Percentiles rank a stretch among this genome's conserved stretches.
phyloP scores from a whole-genome alignment of 495 filamentous ascomycete genomes.

The Ascobolus immersus region DNA sequence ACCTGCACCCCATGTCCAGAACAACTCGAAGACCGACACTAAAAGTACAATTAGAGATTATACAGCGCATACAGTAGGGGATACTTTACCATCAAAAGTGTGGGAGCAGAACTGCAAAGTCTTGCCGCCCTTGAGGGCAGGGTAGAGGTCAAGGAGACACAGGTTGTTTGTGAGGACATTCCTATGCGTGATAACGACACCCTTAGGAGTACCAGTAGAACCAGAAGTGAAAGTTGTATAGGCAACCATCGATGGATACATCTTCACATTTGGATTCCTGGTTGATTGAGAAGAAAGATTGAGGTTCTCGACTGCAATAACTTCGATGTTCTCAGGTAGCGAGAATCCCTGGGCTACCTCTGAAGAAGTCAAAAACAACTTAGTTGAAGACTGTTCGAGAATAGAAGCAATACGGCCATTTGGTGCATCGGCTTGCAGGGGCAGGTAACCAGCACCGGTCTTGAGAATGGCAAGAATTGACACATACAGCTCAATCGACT shows the following conservation, averaged over 20 bases:
- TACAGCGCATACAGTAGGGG: not conserved
- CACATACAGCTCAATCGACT: slow-evolving; percentile 38
- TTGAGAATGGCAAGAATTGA: slow-evolving; percentile 48
- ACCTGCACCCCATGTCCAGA: slow-evolving; percentile 49
- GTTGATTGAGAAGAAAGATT: slow-evolving; percentile 14
- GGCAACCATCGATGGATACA: slow-evolving; percentile 20
- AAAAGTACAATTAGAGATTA: not conserved
- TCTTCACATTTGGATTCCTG: slow-evolving; percentile 15
- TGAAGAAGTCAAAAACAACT: slow-evolving; percentile 13
- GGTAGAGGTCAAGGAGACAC: slow-evolving; percentile 33
- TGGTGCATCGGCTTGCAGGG: slow-evolving; percentile 40
- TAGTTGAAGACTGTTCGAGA: slow-evolving; percentile 25
- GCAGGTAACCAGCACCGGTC: slow-evolving; percentile 46
- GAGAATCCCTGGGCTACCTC: slow-evolving; percentile 7
- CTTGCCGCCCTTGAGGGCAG: slow-evolving; percentile 21
- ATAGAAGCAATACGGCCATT: slow-evolving; percentile 27
- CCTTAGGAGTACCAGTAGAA: slow-evolving; percentile 41
- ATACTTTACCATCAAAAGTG: slow-evolving; percentile 33
- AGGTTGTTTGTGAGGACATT: slow-evolving; percentile 45
- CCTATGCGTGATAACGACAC: slow-evolving; percentile 39
- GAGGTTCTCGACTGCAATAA: slow-evolving; percentile 18
- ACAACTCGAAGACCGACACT: slow-evolving; percentile 60
- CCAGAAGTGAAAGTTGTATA: slow-evolving; percentile 43
- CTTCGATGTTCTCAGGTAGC: slow-evolving; percentile 8
- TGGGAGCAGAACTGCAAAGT: slow-evolving; percentile 49